Evolutionary conservation across 768 basidiomycete species (phyloP).

Genomic region (Filobasidium floriforme): DNA sequence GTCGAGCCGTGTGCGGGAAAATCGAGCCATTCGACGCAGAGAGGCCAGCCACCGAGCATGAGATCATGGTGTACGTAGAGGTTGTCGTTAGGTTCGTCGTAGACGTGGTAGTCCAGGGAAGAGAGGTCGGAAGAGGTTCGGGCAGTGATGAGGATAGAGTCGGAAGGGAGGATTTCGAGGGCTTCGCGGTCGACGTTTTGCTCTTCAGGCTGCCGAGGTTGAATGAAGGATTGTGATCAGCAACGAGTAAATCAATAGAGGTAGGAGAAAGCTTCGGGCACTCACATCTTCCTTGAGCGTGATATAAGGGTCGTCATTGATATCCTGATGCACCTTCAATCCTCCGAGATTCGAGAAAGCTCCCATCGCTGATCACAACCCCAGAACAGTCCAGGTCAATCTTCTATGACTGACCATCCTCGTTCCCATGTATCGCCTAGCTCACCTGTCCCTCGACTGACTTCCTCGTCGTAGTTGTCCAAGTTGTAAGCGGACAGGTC

Average conservation of each 20-base stretch:
- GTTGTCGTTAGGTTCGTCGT: slow-evolving; percentile 66
- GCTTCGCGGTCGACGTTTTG: slow-evolving; percentile 51
- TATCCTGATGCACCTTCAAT: slow-evolving; percentile 79
- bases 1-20: slow-evolving; percentile 52
- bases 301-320: slow-evolving; percentile 92
- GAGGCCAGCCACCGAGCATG: slow-evolving; percentile 93
- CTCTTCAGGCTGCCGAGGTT: slow-evolving; percentile 10
- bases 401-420: not conserved
- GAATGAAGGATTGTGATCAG: not conserved
- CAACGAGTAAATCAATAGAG: not conserved
- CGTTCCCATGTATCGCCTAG: slow-evolving; percentile 20
- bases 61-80: slow-evolving; percentile 95
- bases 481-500: slow-evolving; percentile 81
- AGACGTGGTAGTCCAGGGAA: slow-evolving; percentile 90
- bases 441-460: slow-evolving; percentile 45
- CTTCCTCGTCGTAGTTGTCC: slow-evolving; percentile 85
- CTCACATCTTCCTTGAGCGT: slow-evolving; percentile 74
- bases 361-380: slow-evolving; percentile 46
- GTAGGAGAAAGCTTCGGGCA: not conserved
- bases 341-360: slow-evolving; percentile 96
- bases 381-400: not conserved
- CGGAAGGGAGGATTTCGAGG: slow-evolving; percentile 76
- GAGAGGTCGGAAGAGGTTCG: slow-evolving; percentile 97
- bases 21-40: slow-evolving; percentile 98
- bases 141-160: slow-evolving; percentile 84